These are phyloP conservation scores for Globisporangium megalacanthum DNA, from an alignment of 352 stramenopile species.

Conservation along the genomic window DNA sequence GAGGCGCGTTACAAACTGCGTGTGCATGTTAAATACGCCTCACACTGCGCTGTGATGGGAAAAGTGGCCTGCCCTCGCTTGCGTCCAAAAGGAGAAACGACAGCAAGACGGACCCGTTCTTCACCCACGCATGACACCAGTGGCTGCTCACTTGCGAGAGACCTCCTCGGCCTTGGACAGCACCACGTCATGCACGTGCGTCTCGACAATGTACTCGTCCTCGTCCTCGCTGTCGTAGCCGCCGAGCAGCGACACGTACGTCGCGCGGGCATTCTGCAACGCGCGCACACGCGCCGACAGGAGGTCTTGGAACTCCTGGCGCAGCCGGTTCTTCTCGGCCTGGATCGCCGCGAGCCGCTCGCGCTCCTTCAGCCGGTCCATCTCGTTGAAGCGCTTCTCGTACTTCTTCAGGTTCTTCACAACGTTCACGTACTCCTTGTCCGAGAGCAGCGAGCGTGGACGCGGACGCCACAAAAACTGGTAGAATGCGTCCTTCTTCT, in stretches of 20 bases:
- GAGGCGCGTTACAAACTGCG: too few relatives aligned
- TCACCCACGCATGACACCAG: too few relatives aligned
- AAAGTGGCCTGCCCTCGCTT: too few relatives aligned
- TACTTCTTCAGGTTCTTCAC: constrained; percentile 99
- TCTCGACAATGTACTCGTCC: constrained; percentile 80
- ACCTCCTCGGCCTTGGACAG: constrained; percentile 66
- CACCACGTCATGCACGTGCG: constrained; percentile 65
- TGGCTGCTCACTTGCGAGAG: constrained; percentile 42
- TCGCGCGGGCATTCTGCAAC: constrained; percentile 27
- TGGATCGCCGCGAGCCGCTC: constrained; percentile 61
- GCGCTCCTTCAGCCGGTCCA: constrained; percentile 80
- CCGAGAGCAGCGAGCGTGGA: constrained; percentile 90
- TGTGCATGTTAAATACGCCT: too few relatives aligned
- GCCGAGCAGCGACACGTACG: constrained; percentile 63
- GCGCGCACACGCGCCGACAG: constrained; percentile 33
- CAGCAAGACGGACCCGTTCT: too few relatives aligned
- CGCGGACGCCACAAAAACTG: constrained; percentile 90
- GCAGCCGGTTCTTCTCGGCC: constrained; percentile 62
- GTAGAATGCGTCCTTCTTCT: constrained; percentile 98
- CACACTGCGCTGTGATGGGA: too few relatives aligned
- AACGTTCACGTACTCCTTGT: constrained; percentile 91
- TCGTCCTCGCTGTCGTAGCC: constrained; percentile 85
- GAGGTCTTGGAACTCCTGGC: constrained; percentile 71
- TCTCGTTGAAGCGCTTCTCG: constrained; percentile 86
- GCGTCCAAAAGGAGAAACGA: too few relatives aligned